phyloP scores from a whole-genome alignment of 208 protist genomes.

The Crithidia brevicula region DNA sequence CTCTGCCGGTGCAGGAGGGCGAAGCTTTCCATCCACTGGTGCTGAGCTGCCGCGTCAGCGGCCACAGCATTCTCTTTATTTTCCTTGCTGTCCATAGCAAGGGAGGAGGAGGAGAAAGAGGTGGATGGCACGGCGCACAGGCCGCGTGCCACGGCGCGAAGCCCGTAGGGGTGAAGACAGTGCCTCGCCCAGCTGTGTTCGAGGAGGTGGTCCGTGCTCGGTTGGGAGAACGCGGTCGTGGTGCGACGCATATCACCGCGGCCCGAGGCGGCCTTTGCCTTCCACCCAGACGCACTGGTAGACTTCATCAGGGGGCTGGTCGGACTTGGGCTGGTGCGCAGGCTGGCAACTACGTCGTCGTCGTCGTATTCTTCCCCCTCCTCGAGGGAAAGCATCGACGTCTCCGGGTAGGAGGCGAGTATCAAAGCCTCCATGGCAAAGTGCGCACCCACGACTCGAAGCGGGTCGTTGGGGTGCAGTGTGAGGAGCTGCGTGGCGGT shows the following conservation, averaged over 20 bases:
- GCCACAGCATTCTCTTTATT: background rate
- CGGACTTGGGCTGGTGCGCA: background rate
- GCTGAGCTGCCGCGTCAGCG: background rate
- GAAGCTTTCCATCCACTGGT: conserved; percentile 36
- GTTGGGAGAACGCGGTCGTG: background rate
- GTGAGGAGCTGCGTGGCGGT: conserved; percentile 30
- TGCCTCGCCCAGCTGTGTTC: conserved; percentile 19
- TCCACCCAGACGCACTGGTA: background rate
- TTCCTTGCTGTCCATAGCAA: no score
- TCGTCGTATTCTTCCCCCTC: conserved; percentile 1
- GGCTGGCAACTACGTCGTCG: background rate
- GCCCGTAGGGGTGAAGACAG: conserved; percentile 29
- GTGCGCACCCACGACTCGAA: conserved; percentile 31
- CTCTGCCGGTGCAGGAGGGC: conserved; percentile 46
- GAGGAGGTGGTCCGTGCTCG: conserved; percentile 10
- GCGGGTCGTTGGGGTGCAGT: conserved; percentile 40
- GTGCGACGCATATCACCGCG: background rate
- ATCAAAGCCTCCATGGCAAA: conserved; percentile 37
- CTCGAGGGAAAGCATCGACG: background rate
- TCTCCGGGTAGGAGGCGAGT: conserved; percentile 15
- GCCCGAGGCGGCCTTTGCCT: background rate
- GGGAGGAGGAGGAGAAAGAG: no score
- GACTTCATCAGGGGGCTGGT: background rate
- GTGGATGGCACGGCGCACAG: conserved; percentile 2
- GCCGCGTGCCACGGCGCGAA: conserved; percentile 25